These are phyloP conservation scores for Aspergillus jensenii DNA, from an alignment of 2,329 filamentous ascomycete genomes.

Conservation along the genomic window DNA sequence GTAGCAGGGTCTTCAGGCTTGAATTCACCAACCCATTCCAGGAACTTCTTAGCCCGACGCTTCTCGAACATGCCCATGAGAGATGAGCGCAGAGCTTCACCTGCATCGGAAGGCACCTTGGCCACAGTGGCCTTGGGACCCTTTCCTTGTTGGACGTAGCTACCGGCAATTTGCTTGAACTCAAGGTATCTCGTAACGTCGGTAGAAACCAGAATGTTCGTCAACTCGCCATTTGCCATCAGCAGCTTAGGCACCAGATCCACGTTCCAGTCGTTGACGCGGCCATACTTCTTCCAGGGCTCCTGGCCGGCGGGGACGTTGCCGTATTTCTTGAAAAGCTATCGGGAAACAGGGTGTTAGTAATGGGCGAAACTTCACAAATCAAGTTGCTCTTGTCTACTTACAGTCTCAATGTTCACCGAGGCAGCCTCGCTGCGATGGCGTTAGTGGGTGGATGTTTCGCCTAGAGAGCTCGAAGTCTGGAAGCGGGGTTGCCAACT, in stretches of 20 bases:
- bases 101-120: conserved; percentile 93
- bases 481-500: conserved; percentile 37
- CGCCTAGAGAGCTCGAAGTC: conserved; percentile 11
- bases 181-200: conserved; percentile 86
- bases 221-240: conserved; percentile 97
- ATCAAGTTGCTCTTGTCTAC: conserved; percentile 21
- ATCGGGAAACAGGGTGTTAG: conserved; percentile 27
- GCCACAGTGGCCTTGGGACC: conserved; percentile 85
- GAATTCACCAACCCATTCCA: conserved; percentile 91
- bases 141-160: conserved; percentile 88
- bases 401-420: conserved; percentile 90
- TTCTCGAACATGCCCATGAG: conserved; percentile 99
- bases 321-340: conserved; percentile 97
- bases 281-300: conserved; percentile 97
- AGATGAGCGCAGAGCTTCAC: conserved; percentile 85
- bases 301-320: conserved; percentile 77
- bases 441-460: conserved; percentile 23
- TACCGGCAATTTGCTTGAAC: conserved; percentile 93
- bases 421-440: conserved; percentile 80
- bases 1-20: conserved; percentile 77
- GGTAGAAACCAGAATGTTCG: conserved; percentile 96
- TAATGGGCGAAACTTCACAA: conserved; percentile 18
- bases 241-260: conserved; percentile 97
- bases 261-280: conserved; percentile 98
- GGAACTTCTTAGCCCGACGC: conserved; percentile 91